A percentile compares a stretch with the other conserved stretches of the same genome.
Evolutionary conservation across 163 green algal species (phyloP).

Genomic region (Trebouxiophyceae sp.): DNA sequence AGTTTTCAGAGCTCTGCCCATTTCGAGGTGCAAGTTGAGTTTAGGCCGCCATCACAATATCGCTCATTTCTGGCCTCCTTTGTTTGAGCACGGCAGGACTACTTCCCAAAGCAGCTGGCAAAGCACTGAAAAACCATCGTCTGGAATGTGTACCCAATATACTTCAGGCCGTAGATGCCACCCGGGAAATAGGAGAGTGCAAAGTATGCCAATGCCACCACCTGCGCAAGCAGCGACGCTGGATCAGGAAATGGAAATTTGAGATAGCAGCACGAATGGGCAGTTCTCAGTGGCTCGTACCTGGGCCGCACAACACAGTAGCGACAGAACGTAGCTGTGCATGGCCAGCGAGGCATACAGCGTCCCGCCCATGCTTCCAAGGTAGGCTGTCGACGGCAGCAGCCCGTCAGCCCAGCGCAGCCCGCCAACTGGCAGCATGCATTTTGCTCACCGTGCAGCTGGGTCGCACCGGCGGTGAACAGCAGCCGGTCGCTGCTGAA

Average conservation of each 20-base stretch:
- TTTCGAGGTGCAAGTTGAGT: no score
- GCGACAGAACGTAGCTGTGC: constrained; percentile 80
- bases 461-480: constrained; percentile 70
- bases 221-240: no score
- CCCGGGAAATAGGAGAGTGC: constrained; percentile 53
- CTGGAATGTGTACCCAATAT: constrained; percentile 17
- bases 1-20: no score
- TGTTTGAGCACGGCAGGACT: background rate
- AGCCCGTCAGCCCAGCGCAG: background rate
- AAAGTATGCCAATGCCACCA: constrained; percentile 56
- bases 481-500: constrained; percentile 61
- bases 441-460: no score
- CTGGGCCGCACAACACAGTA: constrained; percentile 60
- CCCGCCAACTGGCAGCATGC: no score
- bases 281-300: background rate
- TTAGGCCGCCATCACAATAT: no score
- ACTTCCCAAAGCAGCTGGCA: background rate
- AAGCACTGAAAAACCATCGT: background rate
- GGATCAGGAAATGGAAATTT: background rate
- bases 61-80: no score
- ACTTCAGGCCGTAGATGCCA: constrained; percentile 34
- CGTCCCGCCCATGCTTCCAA: constrained; percentile 72
- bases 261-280: background rate
- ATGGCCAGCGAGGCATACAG: constrained; percentile 80
- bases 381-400: constrained; percentile 44